These are phyloP conservation scores for Mortierella sp. DNA, from an alignment of 371 early-diverging fungal species.

Conservation along the genomic window DNA sequence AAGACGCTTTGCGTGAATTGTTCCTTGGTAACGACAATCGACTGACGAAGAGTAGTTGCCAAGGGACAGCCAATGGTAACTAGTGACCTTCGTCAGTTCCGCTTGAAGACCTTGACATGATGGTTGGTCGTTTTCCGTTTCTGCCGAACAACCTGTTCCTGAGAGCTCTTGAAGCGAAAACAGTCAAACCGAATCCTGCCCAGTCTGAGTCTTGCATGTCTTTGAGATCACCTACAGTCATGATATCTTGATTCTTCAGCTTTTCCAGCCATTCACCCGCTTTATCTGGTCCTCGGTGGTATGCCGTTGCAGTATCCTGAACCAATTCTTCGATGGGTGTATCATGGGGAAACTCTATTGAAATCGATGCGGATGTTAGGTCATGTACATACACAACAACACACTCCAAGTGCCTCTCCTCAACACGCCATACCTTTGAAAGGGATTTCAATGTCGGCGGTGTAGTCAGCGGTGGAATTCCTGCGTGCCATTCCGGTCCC, in stretches of 20 bases:
- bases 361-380: background rate
- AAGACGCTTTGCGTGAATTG: too few relatives aligned
- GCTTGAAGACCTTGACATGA: slow-evolving; percentile 28
- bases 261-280: slow-evolving; percentile 79
- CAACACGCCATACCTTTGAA: slow-evolving; percentile 28
- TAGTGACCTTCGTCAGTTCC: slow-evolving; percentile 24
- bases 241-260: slow-evolving; percentile 78
- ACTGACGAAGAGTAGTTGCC: too few relatives aligned
- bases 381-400: background rate
- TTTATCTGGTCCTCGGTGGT: slow-evolving; percentile 77
- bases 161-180: slow-evolving; percentile 87
- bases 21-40: too few relatives aligned
- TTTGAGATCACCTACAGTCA: slow-evolving; percentile 84
- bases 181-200: slow-evolving; percentile 80
- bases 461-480: slow-evolving; percentile 47
- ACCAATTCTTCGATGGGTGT: slow-evolving; percentile 77
- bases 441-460: slow-evolving; percentile 52
- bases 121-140: slow-evolving; percentile 27
- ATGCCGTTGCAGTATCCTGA: slow-evolving; percentile 69
- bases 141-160: slow-evolving; percentile 81
- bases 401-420: background rate
- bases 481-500: slow-evolving; percentile 24
- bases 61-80: too few relatives aligned
- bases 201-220: slow-evolving; percentile 84
- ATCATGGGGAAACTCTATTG: slow-evolving; percentile 67